phyloP scores from a whole-genome alignment of 495 filamentous ascomycete genomes.

The Penicillium silybi region DNA sequence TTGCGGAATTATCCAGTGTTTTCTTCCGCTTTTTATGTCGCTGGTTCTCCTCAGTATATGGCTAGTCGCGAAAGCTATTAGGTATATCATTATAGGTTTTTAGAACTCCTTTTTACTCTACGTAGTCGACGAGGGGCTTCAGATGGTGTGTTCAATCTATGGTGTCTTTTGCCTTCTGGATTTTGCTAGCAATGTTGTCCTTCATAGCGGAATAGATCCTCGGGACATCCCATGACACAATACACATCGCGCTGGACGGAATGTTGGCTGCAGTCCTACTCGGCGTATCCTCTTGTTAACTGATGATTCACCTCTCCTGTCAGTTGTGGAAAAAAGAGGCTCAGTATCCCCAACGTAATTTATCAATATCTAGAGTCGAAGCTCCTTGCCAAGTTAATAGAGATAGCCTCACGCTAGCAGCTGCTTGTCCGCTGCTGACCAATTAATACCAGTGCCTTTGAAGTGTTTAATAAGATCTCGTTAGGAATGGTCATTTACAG shows the following conservation, averaged over 20 bases:
- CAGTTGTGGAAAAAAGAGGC: slow-evolving; percentile 5
- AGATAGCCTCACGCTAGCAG: slow-evolving; percentile 8
- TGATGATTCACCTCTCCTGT: slow-evolving; percentile 15
- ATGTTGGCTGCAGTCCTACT: slow-evolving; percentile 8
- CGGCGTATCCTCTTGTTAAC: slow-evolving; percentile 14
- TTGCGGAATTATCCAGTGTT: not conserved
- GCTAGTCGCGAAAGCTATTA: slow-evolving; percentile 4
- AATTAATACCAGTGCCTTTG: slow-evolving; percentile 8
- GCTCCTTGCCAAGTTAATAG: slow-evolving; percentile 8
- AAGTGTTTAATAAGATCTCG: slow-evolving; percentile 5
- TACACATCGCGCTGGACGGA: slow-evolving; percentile 14
- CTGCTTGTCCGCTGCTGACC: slow-evolving; percentile 7
- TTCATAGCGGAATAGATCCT: slow-evolving; percentile 18
- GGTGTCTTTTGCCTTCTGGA: slow-evolving; percentile 10
- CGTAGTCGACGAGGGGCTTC: slow-evolving; percentile 16
- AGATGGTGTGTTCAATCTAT: slow-evolving; percentile 8
- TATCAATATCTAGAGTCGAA: slow-evolving; percentile 9
- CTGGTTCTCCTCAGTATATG: slow-evolving; percentile 6
- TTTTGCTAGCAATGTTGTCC: slow-evolving; percentile 22
- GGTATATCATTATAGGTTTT: slow-evolving; percentile 15
- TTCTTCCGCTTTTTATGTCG: slow-evolving; percentile 4
- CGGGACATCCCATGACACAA: slow-evolving; percentile 15
- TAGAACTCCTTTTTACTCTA: slow-evolving; percentile 12
- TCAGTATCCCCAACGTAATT: slow-evolving; percentile 14
- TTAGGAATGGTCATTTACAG: not conserved